phyloP scores from a whole-genome alignment of 2,329 filamentous ascomycete species.

The Sphaerostilbella broomeana region DNA sequence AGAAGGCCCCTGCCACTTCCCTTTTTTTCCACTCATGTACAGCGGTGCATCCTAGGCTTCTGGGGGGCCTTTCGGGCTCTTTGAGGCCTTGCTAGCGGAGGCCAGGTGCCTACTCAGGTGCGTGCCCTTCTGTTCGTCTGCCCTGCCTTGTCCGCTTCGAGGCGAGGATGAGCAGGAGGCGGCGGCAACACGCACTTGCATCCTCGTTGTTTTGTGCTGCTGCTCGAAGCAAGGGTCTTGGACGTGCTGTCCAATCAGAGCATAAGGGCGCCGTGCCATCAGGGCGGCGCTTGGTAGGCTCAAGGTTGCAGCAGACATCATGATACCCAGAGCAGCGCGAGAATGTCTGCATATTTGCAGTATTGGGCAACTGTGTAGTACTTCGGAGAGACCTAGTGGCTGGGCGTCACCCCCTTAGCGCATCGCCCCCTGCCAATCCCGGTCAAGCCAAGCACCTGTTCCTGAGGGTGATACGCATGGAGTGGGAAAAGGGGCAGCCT shows the following conservation, averaged over 20 bases:
- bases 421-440: too few relatives aligned
- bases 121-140: too few relatives aligned
- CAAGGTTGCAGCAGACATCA: conserved; percentile 12
- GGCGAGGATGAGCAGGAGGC: conserved; percentile 11
- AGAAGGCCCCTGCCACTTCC: conserved; percentile 2
- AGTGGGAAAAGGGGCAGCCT: conserved; percentile 12
- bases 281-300: conserved; percentile 3
- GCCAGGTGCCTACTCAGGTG: too few relatives aligned
- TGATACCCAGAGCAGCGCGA: conserved; percentile 1
- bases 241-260: conserved; percentile 12
- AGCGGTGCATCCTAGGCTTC: conserved; percentile 6
- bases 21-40: conserved; percentile 2
- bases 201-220: conserved; percentile 11
- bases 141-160: conserved; percentile 11
- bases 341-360: neutral
- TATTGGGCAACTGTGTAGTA: conserved; percentile 1
- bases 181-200: conserved; percentile 10
- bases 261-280: conserved; percentile 8
- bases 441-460: conserved; percentile 13
- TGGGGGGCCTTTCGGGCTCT: too few relatives aligned
- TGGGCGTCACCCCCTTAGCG: conserved; percentile 1
- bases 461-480: conserved; percentile 12
- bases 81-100: conserved; percentile 1
- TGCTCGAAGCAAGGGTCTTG: conserved; percentile 2
- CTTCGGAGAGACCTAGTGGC: neutral